A percentile compares a stretch with the other conserved stretches of the same genome.
Evolutionary conservation across 495 filamentous ascomycete genomes (phyloP).

Genomic region (Lasiosphaeris hirsuta): DNA sequence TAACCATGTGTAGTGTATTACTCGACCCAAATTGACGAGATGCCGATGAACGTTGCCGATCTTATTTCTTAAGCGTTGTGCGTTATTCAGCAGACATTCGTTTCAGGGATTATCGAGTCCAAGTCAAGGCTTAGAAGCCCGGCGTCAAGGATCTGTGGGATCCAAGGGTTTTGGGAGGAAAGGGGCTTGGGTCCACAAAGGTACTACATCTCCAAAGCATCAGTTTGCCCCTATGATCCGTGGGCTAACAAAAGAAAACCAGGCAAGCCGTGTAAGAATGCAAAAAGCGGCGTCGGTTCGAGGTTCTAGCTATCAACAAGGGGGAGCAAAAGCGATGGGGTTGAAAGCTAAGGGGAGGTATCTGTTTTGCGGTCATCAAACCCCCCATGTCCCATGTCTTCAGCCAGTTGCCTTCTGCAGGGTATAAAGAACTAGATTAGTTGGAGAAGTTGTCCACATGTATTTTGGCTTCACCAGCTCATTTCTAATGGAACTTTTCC

Average conservation of each 20-base stretch:
- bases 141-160: slow-evolving; percentile 2
- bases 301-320: too few relatives aligned
- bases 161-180: slow-evolving; percentile 20
- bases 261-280: slow-evolving; percentile 15
- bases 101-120: neutral
- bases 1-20: slow-evolving; percentile 52
- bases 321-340: neutral
- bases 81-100: neutral
- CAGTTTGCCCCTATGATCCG: neutral
- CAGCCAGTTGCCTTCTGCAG: too few relatives aligned
- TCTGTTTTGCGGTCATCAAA: too few relatives aligned
- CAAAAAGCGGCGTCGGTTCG: neutral
- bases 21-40: slow-evolving; percentile 80
- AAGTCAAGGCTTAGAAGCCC: neutral
- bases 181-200: slow-evolving; percentile 9
- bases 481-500: too few relatives aligned
- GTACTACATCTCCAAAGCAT: neutral
- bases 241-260: neutral
- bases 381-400: too few relatives aligned
- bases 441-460: too few relatives aligned
- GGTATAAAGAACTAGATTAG: too few relatives aligned
- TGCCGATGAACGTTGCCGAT: slow-evolving; percentile 82
- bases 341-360: too few relatives aligned
- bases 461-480: too few relatives aligned
- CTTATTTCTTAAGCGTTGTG: slow-evolving; percentile 46